A percentile compares a stretch with the other conserved stretches of the same genome.
Evolutionary conservation across 176 grass and related monocot genomes (phyloP).

Genomic region (Zizania latifolia): DNA sequence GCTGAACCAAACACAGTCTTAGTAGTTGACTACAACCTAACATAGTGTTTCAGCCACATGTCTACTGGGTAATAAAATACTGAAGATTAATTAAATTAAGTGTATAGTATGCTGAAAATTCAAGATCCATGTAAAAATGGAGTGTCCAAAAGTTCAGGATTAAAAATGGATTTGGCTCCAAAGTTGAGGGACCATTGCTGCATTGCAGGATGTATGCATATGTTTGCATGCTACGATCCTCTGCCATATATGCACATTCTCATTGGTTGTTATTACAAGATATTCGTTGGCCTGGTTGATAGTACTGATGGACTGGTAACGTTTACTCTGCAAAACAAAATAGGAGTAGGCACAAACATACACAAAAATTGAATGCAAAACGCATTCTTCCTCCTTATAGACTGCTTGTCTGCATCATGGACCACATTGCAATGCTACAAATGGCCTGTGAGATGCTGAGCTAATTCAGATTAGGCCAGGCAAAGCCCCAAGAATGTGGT

Average conservation of each 20-base stretch:
- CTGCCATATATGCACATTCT: background rate
- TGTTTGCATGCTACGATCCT: slow-evolving; percentile 3
- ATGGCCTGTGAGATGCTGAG: slow-evolving; percentile 24
- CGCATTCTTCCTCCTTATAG: slow-evolving; percentile 30
- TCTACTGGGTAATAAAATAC: background rate
- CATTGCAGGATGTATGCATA: background rate
- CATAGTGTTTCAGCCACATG: too few species aligned
- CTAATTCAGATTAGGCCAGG: slow-evolving; percentile 27
- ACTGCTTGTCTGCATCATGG: slow-evolving; percentile 19
- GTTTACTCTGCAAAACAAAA: background rate
- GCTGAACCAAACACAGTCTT: too few species aligned
- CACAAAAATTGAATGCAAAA: slow-evolving; percentile 31
- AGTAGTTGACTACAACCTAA: background rate
- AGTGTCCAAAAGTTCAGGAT: slow-evolving; percentile 5
- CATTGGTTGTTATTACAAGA: background rate
- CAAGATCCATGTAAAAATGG: background rate
- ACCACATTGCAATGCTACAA: slow-evolving; percentile 29
- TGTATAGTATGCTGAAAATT: background rate
- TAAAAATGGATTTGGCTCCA: background rate
- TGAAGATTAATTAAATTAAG: background rate
- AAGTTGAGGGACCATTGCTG: background rate
- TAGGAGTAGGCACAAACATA: background rate
- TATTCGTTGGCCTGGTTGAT: background rate
- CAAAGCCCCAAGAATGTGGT: slow-evolving; percentile 28
- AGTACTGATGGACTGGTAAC: background rate